Evolutionary conservation across 148 eudicot species (phyloP).

Genomic region (Cornus suecica): DNA sequence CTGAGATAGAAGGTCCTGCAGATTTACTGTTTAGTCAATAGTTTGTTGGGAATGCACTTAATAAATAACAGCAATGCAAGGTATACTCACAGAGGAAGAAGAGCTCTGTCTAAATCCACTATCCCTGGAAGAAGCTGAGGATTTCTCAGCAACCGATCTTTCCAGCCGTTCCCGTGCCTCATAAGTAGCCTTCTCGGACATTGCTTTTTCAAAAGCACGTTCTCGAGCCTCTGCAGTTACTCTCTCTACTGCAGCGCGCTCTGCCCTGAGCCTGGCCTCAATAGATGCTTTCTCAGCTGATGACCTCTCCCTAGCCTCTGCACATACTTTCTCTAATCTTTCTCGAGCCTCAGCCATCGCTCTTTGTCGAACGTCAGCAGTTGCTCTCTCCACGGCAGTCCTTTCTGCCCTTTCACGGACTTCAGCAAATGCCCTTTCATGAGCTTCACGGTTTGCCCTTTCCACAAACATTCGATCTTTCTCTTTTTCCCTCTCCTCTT

Average conservation of each 20-base stretch:
- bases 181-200: conserved; percentile 53
- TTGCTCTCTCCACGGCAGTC: conserved; percentile 70
- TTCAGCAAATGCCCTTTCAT: conserved; percentile 63
- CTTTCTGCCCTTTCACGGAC: conserved; percentile 65
- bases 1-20: conserved; percentile 40
- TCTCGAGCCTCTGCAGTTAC: conserved; percentile 79
- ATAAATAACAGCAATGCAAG: neutral
- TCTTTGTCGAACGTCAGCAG: conserved; percentile 73
- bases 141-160: conserved; percentile 63
- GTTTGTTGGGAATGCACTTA: conserved; percentile 9
- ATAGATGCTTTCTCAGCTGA: conserved; percentile 37
- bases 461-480: conserved; percentile 93
- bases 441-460: conserved; percentile 61
- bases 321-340: conserved; percentile 75
- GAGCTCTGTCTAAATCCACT: conserved; percentile 60
- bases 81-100: conserved; percentile 61
- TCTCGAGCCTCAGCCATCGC: conserved; percentile 80
- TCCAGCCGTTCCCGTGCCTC: conserved; percentile 52
- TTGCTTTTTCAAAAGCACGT: conserved; percentile 64
- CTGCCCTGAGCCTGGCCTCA: conserved; percentile 75
- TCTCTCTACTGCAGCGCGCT: conserved; percentile 91
- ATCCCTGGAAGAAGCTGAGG: conserved; percentile 37
- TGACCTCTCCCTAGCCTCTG: conserved; percentile 66
- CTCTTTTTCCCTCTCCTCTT: conserved; percentile 94
- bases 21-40: conserved; percentile 14